Base-by-base conservation (phyloP, 1,284 basidiomycete species). In the Ceraceosorus guamensis region DNA sequence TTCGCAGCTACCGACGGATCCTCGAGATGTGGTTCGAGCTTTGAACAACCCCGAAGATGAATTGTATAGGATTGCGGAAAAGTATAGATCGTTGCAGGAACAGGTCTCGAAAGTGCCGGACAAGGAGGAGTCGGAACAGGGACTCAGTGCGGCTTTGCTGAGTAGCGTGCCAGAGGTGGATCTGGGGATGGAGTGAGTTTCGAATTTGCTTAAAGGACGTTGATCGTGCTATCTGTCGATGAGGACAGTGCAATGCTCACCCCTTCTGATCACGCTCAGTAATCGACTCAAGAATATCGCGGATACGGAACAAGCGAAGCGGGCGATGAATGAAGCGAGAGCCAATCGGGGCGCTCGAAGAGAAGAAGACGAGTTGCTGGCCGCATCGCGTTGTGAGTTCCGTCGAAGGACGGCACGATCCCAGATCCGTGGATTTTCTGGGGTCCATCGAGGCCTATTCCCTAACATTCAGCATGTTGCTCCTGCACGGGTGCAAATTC, bases 161-260 rank as follows among this genome's bases (percentile, higher is more conserved):
- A 93, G 89, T 11, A 89, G 89, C 34, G 77, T 98, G 65, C 92
- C 92, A 0, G 93, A 97, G 73, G 89, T 97, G 4, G 93, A 98
- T 77, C 80, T 98, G 5, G 93, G 93, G 55, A 96, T 97, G 86
- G 91, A 97, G 91, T 93, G 70, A 68, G 88, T 84, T 5, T 24
- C 24, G 24, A 24, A 24, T 1, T 24, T 24, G 24, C 24, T 24
- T 24, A 24, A 3, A 24, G 24, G 24, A 24, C 24, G 24, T 24
- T 24, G 24, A 24, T 24, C 24, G 24, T 24, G 18, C 46, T 30
- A n/a, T n/a, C 8, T 48, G n/a, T 5, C 5, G 31, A 13, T 11
- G 16, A 13, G 14, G 47, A 13, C 11, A 53, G 46, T 47, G 43
- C 41, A 35, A 18, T 46, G 48, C 18, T 30, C 33, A 39, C 11